phyloP scores from a whole-genome alignment of 2,329 filamentous ascomycete genomes.

The Beauveria sp. region DNA sequence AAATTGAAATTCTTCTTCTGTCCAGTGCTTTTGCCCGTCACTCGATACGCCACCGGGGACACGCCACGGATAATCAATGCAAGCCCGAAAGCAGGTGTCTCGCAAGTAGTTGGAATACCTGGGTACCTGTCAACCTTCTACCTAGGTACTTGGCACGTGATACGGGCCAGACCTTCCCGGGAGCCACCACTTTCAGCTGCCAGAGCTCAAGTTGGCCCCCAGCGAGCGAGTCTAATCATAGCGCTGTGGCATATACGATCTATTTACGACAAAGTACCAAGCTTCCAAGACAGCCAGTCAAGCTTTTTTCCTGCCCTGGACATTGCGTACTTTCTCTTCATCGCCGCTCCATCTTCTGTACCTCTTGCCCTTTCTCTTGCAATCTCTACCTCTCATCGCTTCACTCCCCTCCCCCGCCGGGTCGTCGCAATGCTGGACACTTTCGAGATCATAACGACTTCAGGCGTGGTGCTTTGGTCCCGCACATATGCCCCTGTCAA shows the following conservation, averaged over 20 bases:
- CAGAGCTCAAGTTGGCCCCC: background rate
- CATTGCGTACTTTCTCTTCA: background rate
- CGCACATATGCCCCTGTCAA: constrained; percentile 74
- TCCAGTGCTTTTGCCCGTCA: too few relatives aligned
- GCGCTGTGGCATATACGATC: background rate
- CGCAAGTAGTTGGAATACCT: background rate
- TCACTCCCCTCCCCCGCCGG: constrained; percentile 1
- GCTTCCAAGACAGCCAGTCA: background rate
- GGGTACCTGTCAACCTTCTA: too few relatives aligned
- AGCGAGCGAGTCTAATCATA: background rate
- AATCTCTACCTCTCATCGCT: constrained; percentile 1
- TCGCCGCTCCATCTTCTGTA: background rate
- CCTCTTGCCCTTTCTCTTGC: background rate
- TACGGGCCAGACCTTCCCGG: constrained; percentile 3
- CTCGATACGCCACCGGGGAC: too few relatives aligned
- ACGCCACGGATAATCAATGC: too few relatives aligned
- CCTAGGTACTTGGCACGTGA: constrained; percentile 1
- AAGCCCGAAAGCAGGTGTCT: too few relatives aligned
- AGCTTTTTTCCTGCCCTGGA: background rate
- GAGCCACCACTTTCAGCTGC: constrained; percentile 1
- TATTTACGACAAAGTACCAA: background rate
- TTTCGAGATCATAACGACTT: constrained; percentile 94
- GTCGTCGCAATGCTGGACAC: constrained; percentile 71
- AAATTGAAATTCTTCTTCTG: too few relatives aligned
- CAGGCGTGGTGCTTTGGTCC: constrained; percentile 95